A percentile compares a stretch with the other conserved stretches of the same genome.
These are phyloP conservation scores for Podila clonocystis DNA, from an alignment of 192 early-diverging fungal genomes.

Conservation along the genomic window DNA sequence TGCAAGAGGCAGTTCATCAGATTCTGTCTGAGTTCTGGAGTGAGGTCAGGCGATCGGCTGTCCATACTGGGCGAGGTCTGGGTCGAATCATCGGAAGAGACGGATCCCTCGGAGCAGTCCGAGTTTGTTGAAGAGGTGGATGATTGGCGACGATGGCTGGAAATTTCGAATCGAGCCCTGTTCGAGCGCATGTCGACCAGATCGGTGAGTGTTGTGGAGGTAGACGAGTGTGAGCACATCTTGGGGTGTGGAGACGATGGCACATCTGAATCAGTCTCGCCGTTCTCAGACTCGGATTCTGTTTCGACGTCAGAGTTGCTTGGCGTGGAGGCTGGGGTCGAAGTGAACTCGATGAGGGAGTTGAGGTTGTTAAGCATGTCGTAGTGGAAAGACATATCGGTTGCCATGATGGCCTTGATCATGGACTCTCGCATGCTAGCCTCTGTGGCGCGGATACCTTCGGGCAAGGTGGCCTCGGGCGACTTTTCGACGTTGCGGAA, in stretches of 20 bases:
- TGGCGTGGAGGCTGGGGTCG: slow-evolving; percentile 28
- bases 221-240: background rate
- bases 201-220: background rate
- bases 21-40: slow-evolving; percentile 64
- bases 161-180: slow-evolving; percentile 6
- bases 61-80: slow-evolving; percentile 29
- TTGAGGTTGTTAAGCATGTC: slow-evolving; percentile 65
- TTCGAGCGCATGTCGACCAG: background rate
- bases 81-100: slow-evolving; percentile 18
- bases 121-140: slow-evolving; percentile 40
- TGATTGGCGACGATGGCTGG: slow-evolving; percentile 27
- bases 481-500: slow-evolving; percentile 65
- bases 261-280: background rate
- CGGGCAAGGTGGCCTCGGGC: slow-evolving; percentile 46
- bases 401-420: slow-evolving; percentile 83
- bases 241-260: background rate
- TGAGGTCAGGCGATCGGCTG: slow-evolving; percentile 17
- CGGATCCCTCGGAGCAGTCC: slow-evolving; percentile 21
- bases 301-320: slow-evolving; percentile 24
- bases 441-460: slow-evolving; percentile 61
- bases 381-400: slow-evolving; percentile 95
- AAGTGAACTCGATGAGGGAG: slow-evolving; percentile 50
- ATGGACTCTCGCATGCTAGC: slow-evolving; percentile 57
- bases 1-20: slow-evolving; percentile 81
- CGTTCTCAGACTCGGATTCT: slow-evolving; percentile 13